These are phyloP conservation scores for Guyanaporus albipodus DNA, from an alignment of 768 basidiomycete genomes.

Conservation along the genomic window DNA sequence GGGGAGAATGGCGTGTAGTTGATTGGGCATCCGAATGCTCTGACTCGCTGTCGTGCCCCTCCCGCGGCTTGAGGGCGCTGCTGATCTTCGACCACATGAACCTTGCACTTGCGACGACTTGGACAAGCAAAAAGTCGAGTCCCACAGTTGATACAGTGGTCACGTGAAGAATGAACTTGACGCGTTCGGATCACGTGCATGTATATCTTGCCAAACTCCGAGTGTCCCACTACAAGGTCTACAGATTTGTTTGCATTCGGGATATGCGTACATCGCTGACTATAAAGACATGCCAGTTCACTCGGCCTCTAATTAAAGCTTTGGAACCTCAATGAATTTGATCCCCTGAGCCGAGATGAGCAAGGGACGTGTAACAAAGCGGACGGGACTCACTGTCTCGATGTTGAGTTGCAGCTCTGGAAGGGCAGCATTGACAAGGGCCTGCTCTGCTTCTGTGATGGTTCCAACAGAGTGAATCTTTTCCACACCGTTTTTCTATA, in stretches of 20 bases:
- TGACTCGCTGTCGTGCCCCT: slow-evolving; percentile 19
- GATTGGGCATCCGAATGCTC: slow-evolving; percentile 15
- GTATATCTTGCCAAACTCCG: background rate
- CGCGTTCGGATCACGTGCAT: slow-evolving; percentile 26
- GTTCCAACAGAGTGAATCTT: slow-evolving; percentile 81
- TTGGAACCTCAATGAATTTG: slow-evolving; percentile 24
- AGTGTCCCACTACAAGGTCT: background rate
- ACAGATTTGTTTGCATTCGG: slow-evolving; percentile 1
- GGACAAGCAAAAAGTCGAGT: background rate
- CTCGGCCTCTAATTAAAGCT: slow-evolving; percentile 22
- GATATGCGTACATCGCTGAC: slow-evolving; percentile 10
- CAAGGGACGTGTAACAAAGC: background rate
- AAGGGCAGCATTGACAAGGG: slow-evolving; percentile 75
- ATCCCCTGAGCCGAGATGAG: slow-evolving; percentile 19
- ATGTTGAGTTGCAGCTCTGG: slow-evolving; percentile 78
- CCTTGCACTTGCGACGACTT: too few relatives aligned
- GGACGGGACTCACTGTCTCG: slow-evolving; percentile 47
- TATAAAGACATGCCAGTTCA: background rate
- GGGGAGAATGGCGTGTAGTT: slow-evolving; percentile 40
- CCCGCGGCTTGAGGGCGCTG: slow-evolving; percentile 47
- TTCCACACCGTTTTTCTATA: slow-evolving; percentile 73
- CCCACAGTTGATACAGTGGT: too few relatives aligned
- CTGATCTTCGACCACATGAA: slow-evolving; percentile 63
- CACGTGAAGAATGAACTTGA: slow-evolving; percentile 29
- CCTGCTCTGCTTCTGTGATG: slow-evolving; percentile 66